Percentiles rank a stretch among this genome's conserved stretches.
These are phyloP conservation scores for Mycena rebaudengoi DNA, from an alignment of 768 basidiomycete species.

Conservation along the genomic window DNA sequence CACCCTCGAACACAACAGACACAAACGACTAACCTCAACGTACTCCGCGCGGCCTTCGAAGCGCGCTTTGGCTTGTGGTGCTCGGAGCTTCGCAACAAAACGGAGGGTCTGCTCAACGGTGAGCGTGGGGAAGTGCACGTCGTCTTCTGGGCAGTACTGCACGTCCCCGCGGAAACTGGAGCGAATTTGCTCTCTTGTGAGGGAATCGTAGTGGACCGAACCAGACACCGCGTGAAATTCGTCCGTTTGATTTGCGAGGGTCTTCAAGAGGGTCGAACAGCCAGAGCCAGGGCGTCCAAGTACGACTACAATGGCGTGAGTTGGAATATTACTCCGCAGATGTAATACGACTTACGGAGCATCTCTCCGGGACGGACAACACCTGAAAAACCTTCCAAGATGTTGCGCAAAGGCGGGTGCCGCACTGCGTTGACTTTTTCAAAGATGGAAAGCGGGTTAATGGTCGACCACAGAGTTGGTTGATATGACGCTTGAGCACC, in stretches of 20 bases:
- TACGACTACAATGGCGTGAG: conserved; percentile 64
- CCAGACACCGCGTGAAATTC: conserved; percentile 77
- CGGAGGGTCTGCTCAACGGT: conserved; percentile 80
- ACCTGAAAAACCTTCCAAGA: conserved; percentile 71
- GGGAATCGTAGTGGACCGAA: conserved; percentile 78
- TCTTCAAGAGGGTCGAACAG: conserved; percentile 85
- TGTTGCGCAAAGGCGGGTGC: conserved; percentile 70
- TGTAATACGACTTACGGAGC: conserved; percentile 61
- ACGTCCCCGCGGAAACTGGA: conserved; percentile 82
- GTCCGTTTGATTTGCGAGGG: conserved; percentile 76
- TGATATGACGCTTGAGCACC: conserved; percentile 54
- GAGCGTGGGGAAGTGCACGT: conserved; percentile 86
- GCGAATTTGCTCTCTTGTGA: conserved; percentile 69
- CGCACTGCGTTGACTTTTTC: conserved; percentile 53
- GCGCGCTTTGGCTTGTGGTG: conserved; percentile 59
- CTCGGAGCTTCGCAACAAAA: conserved; percentile 74
- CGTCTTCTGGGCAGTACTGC: conserved; percentile 84
- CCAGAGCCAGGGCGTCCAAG: conserved; percentile 88
- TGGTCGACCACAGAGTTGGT: conserved; percentile 59
- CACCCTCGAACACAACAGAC: too few relatives aligned
- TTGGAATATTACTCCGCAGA: background rate
- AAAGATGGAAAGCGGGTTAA: conserved; percentile 54
- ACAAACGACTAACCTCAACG: too few relatives aligned
- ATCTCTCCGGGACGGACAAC: conserved; percentile 76
- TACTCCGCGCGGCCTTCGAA: conserved; percentile 53